These are phyloP conservation scores for Davidsoniella eucalypti DNA, from an alignment of 2,329 filamentous ascomycete genomes.

Conservation along the genomic window DNA sequence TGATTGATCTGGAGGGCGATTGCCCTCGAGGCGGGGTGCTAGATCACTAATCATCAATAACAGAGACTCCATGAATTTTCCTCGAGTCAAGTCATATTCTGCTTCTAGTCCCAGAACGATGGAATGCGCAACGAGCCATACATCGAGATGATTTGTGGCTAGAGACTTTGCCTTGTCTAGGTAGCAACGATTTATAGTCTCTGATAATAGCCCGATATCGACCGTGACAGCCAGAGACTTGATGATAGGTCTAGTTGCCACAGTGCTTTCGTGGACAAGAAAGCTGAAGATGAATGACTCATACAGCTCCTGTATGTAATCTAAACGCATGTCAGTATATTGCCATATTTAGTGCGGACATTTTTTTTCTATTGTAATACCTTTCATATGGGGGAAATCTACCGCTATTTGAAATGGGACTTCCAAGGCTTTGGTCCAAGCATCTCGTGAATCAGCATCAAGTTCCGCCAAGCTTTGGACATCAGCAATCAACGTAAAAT, in stretches of 20 bases:
- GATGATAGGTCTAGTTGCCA: neutral
- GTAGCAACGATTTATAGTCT: no score
- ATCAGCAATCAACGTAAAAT: neutral
- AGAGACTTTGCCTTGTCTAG: no score
- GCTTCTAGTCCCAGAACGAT: conserved; percentile 35
- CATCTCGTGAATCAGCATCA: neutral
- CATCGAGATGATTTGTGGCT: conserved; percentile 23
- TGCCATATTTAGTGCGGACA: neutral
- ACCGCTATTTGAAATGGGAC: neutral
- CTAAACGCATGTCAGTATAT: neutral
- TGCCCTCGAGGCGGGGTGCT: neutral
- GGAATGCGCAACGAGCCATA: conserved; percentile 54
- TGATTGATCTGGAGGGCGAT: no score
- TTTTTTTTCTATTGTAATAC: neutral
- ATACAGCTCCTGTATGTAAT: conserved; percentile 16
- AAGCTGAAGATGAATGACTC: conserved; percentile 24
- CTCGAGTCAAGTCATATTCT: neutral
- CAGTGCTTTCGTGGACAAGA: conserved; percentile 17
- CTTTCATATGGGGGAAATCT: neutral
- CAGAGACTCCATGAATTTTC: neutral
- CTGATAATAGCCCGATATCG: conserved; percentile 20
- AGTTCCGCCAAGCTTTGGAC: neutral
- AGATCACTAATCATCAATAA: neutral
- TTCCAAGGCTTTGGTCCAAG: neutral
- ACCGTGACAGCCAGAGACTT: neutral